A percentile compares a stretch with the other conserved stretches of the same genome.
phyloP scores from a whole-genome alignment of 179 eudicot species.

The Sideroxylon spinosum region DNA sequence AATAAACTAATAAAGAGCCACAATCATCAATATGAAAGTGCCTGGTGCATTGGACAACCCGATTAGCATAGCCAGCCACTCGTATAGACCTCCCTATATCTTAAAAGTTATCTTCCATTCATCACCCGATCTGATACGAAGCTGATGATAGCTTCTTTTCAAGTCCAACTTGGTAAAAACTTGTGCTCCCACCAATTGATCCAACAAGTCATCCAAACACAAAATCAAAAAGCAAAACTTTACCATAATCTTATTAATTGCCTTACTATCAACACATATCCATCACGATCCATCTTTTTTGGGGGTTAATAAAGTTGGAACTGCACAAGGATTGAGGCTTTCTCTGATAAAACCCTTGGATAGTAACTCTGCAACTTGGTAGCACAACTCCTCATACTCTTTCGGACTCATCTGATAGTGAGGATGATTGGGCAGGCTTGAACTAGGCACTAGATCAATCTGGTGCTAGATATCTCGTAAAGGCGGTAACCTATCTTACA shows the following conservation, averaged over 20 bases:
- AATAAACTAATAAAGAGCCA: not conserved
- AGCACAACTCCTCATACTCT: not conserved
- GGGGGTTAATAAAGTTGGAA: not conserved
- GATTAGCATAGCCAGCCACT: not conserved
- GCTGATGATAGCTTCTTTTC: not conserved
- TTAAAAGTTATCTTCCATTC: not conserved
- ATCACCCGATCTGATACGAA: not conserved
- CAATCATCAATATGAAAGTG: not conserved
- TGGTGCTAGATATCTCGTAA: no score
- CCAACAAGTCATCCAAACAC: not conserved
- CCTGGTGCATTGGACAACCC: not conserved
- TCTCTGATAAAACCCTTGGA: not conserved
- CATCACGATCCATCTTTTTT: not conserved
- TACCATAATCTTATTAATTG: not conserved
- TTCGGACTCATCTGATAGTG: not conserved
- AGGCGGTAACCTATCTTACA: no score
- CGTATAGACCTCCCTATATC: not conserved
- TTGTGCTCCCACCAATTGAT: not conserved
- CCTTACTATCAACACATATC: constrained; percentile 4
- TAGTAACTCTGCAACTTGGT: not conserved
- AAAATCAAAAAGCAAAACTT: not conserved
- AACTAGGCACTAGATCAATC: not conserved
- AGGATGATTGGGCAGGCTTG: not conserved
- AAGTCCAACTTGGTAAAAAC: not conserved
- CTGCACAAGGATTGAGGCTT: not conserved